These are phyloP conservation scores for Pneumocystis wakefieldiae DNA, from an alignment of 1,139 yeast species.

Conservation along the genomic window DNA sequence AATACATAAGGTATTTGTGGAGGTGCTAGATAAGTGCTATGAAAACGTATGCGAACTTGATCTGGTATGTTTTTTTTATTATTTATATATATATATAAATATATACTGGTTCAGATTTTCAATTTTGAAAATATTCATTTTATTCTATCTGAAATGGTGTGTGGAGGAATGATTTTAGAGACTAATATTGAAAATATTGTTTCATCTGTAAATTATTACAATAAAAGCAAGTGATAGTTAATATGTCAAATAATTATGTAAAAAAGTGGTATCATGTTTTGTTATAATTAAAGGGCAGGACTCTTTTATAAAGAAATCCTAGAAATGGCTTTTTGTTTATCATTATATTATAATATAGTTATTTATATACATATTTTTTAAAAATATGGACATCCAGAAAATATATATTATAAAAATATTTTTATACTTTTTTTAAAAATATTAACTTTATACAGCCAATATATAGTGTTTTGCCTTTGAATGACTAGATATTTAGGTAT, in stretches of 20 bases:
- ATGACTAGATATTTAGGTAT: background rate
- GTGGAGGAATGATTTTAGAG: slow-evolving; percentile 98
- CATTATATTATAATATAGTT: too few relatives aligned
- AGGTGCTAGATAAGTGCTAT: slow-evolving; percentile 81
- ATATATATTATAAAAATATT: too few relatives aligned
- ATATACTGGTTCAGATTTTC: slow-evolving; percentile 15
- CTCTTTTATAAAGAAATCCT: too few relatives aligned
- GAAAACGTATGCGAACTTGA: slow-evolving; percentile 90
- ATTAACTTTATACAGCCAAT: too few relatives aligned
- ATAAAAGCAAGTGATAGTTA: slow-evolving; percentile 13
- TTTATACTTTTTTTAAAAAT: too few relatives aligned
- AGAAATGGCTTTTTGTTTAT: too few relatives aligned
- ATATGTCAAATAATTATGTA: background rate
- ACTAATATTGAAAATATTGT: slow-evolving; percentile 74
- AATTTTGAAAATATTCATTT: slow-evolving; percentile 96
- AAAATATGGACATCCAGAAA: too few relatives aligned
- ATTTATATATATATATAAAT: slow-evolving; percentile 38
- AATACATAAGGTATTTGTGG: slow-evolving; percentile 47
- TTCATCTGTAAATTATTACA: slow-evolving; percentile 37
- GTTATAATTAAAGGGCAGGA: too few relatives aligned
- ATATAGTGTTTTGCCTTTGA: background rate
- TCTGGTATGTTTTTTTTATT: slow-evolving; percentile 65
- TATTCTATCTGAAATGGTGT: slow-evolving; percentile 71
- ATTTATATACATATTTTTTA: too few relatives aligned
- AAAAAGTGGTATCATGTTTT: too few relatives aligned